Base-by-base conservation (phyloP, 2,329 filamentous ascomycete genomes). In the Trichoderma citrinoviride region DNA sequence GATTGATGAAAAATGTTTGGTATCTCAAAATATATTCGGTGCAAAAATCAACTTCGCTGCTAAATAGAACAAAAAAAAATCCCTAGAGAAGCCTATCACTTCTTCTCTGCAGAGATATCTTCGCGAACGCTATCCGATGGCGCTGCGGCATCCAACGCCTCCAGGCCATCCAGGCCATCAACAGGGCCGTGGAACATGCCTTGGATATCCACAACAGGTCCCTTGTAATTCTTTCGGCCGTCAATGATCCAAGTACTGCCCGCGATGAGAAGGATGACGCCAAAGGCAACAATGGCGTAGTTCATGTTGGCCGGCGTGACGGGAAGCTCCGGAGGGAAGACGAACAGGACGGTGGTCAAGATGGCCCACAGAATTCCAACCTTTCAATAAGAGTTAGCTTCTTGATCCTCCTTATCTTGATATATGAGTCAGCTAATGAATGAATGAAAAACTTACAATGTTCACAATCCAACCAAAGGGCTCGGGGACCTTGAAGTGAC, bases 271-370 rank as follows among this genome's bases (percentile, higher is more conserved):
- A 83, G 68, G 15, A 83, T 81, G 37, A 83, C 71, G 1, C 78
- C 80, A 68, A 83, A 82, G 0, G 81, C 80, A 12, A 79, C 81
- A 25, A 83, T 72, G 49, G 77, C 80, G 70, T 83, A 83, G 71
- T 83, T 93, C 90, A 92, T 92, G 77, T 85, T 91, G 69, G 78
- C 85, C 0, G 82, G 80, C 0, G 85, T 86, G 2, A 89, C 87
- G 0, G 88, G 88, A 4, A 87, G 72, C 7, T 82, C 82, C 0
- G 90, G 90, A 3, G 90, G 90, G 76, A 92, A 91, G 21, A 92
- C 81, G 76, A 92, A 92, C 0, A 93, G 80, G 0, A 92, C 85
- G 0, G 89, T 92, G 0, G 90, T 92, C n/a, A 92, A 74, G 14
- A 86, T 77, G 1, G 88, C 85, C 76, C 89, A 93, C 0, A 79